Conservation (phyloP, 2,329 filamentous ascomycete species). For the Aspergillus caelatus region DNA sequence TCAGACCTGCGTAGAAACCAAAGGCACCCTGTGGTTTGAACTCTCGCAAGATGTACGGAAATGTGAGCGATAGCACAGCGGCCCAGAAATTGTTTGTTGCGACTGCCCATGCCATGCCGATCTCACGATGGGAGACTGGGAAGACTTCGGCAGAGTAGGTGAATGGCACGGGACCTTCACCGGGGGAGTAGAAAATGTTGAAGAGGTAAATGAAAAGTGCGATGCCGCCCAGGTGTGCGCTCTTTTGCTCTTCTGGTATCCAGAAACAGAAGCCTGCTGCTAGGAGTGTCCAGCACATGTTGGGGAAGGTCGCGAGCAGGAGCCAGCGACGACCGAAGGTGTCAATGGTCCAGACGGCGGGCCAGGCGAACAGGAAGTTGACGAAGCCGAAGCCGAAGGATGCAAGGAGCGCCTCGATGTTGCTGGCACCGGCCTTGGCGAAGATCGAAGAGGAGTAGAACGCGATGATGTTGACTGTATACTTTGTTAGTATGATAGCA, state of each 20-base stretch:
- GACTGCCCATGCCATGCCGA: conserved; percentile 52
- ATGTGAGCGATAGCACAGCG: conserved; percentile 53
- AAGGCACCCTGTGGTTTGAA: conserved; percentile 60
- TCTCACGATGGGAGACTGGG: conserved; percentile 57
- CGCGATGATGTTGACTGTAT: conserved; percentile 67
- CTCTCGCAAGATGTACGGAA: conserved; percentile 50
- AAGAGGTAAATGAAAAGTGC: conserved; percentile 68
- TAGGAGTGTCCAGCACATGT: conserved; percentile 68
- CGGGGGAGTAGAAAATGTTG: conserved; percentile 65
- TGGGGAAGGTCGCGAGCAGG: conserved; percentile 67
- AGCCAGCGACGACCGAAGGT: conserved; percentile 66
- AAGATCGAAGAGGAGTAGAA: conserved; percentile 71
- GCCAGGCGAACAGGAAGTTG: conserved; percentile 67
- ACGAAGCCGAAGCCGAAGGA: conserved; percentile 69
- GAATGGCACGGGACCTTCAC: conserved; percentile 60
- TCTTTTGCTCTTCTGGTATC: conserved; percentile 44
- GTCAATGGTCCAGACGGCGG: conserved; percentile 67
- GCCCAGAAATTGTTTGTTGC: conserved; percentile 53
- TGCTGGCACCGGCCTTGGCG: conserved; percentile 56
- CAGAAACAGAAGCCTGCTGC: conserved; percentile 63
- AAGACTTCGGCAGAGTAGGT: conserved; percentile 61
- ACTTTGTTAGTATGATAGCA: not conserved
- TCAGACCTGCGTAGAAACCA: conserved; percentile 63
- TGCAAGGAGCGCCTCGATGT: conserved; percentile 62
- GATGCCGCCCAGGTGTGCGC: conserved; percentile 55